These are phyloP conservation scores for Monsonia emarginata DNA, from an alignment of 441 rosid species.

Conservation along the genomic window DNA sequence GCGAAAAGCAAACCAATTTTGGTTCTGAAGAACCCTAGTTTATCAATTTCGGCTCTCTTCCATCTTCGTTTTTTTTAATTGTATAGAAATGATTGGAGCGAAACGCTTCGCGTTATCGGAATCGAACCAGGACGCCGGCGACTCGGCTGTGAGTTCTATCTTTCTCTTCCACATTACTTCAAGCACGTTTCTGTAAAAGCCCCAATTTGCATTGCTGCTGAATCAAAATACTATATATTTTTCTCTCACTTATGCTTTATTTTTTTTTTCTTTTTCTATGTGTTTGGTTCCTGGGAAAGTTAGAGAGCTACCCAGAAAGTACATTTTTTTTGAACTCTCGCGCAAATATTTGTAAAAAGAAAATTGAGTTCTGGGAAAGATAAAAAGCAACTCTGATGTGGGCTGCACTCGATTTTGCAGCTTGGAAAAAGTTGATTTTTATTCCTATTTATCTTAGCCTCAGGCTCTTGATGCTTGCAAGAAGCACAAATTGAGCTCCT, in stretches of 20 bases:
- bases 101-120: constrained; percentile 56
- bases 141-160: constrained; percentile 45
- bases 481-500: background rate
- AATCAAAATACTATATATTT: background rate
- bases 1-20: background rate
- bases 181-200: constrained; percentile 1
- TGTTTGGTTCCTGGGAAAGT: background rate
- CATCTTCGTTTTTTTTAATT: background rate
- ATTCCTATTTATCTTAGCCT: background rate
- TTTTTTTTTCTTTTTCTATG: background rate
- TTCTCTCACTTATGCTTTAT: background rate
- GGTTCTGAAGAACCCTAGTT: background rate
- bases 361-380: background rate
- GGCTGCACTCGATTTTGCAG: background rate
- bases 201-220: constrained; percentile 14
- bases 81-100: constrained; percentile 41
- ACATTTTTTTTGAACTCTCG: background rate
- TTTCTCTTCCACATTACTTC: background rate
- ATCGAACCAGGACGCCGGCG: constrained; percentile 34
- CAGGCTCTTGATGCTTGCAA: background rate
- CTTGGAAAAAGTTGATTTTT: background rate
- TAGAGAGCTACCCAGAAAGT: background rate
- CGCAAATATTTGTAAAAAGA: background rate
- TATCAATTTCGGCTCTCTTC: background rate
- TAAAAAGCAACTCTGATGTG: background rate